Conservation (phyloP, 1,139 yeast genomes). For the Yamadazyma diospyri region DNA sequence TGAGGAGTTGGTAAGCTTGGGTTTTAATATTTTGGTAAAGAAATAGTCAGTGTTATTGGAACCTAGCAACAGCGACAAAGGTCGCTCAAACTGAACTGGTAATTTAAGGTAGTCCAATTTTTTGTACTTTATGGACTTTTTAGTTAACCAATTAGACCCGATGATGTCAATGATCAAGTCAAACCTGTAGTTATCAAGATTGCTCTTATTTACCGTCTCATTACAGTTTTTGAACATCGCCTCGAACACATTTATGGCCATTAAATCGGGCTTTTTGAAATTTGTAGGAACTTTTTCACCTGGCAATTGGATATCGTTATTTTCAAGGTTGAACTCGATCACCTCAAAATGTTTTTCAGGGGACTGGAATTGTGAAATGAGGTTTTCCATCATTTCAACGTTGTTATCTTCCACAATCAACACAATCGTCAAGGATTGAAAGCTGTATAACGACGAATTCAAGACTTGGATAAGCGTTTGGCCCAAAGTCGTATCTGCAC, state of each 20-base stretch:
- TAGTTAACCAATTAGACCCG: slow-evolving; percentile 40
- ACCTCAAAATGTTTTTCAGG: slow-evolving; percentile 21
- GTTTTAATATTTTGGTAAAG: slow-evolving; percentile 35
- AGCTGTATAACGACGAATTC: slow-evolving; percentile 22
- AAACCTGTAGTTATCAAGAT: slow-evolving; percentile 27
- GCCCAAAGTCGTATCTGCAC: slow-evolving; percentile 43
- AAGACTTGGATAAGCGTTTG: slow-evolving; percentile 34
- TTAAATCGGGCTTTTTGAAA: slow-evolving; percentile 39
- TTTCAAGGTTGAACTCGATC: slow-evolving; percentile 33
- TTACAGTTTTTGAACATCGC: slow-evolving; percentile 26
- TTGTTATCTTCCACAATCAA: slow-evolving; percentile 31
- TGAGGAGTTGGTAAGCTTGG: slow-evolving; percentile 29
- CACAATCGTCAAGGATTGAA: slow-evolving; percentile 27
- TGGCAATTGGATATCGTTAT: slow-evolving; percentile 34
- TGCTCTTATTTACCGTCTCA: slow-evolving; percentile 19
- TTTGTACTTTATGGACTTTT: slow-evolving; percentile 23
- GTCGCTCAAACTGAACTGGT: slow-evolving; percentile 27
- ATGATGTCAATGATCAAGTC: slow-evolving; percentile 40
- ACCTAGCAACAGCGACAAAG: slow-evolving; percentile 24
- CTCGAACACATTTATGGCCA: slow-evolving; percentile 39
- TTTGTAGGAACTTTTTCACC: slow-evolving; percentile 34
- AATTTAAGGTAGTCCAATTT: slow-evolving; percentile 30
- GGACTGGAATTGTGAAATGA: slow-evolving; percentile 20
- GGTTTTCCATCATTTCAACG: slow-evolving; percentile 19
- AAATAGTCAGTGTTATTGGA: slow-evolving; percentile 33